Conservation (phyloP, 305 asterid species). For the Caryopteris hybrid region DNA sequence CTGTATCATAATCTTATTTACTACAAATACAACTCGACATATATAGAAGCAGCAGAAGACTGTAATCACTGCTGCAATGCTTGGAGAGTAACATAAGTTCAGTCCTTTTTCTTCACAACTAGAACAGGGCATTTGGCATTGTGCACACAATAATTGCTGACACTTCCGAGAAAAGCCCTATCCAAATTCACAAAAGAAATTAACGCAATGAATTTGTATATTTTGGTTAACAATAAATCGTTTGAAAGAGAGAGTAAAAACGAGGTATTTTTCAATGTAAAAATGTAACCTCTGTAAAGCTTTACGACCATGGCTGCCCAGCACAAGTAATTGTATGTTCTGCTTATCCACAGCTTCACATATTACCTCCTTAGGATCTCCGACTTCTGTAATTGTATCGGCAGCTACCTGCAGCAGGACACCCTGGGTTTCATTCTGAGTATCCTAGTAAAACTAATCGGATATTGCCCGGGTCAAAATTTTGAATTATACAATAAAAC, state of each 20-base stretch:
- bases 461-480: too few species aligned
- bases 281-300: slow-evolving; percentile 43
- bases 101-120: slow-evolving; percentile 38
- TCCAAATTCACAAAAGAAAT: neutral
- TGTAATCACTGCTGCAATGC: neutral
- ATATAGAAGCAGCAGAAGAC: neutral
- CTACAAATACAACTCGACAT: neutral
- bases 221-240: too few species aligned
- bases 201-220: neutral
- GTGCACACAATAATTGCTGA: slow-evolving; percentile 58
- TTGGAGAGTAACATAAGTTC: neutral
- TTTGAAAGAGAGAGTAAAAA: neutral
- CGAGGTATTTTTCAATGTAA: neutral
- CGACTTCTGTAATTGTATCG: slow-evolving; percentile 39
- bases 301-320: slow-evolving; percentile 49
- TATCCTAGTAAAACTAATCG: neutral
- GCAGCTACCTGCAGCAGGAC: slow-evolving; percentile 37
- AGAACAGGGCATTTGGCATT: slow-evolving; percentile 57
- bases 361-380: slow-evolving; percentile 47
- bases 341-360: slow-evolving; percentile 50
- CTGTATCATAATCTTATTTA: neutral
- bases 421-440: neutral
- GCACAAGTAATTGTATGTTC: slow-evolving; percentile 35
- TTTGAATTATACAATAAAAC: too few species aligned
- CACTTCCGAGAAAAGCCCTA: slow-evolving; percentile 67